A percentile compares a stretch with the other conserved stretches of the same genome.
These are phyloP conservation scores for Cercospora canescens DNA, from an alignment of 2,329 filamentous ascomycete genomes.

Conservation along the genomic window DNA sequence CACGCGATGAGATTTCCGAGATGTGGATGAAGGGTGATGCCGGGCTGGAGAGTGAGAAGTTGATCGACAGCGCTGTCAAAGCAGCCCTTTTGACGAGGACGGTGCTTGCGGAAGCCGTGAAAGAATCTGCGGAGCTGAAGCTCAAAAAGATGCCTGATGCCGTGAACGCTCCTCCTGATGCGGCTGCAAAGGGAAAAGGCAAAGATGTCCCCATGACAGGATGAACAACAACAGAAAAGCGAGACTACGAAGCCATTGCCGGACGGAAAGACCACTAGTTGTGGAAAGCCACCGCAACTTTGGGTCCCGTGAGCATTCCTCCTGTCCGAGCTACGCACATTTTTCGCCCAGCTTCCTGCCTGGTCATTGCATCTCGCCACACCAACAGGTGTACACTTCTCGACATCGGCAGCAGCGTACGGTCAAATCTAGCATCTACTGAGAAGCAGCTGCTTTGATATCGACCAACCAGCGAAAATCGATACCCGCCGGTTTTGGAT, in stretches of 20 bases:
- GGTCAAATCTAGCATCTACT: no score
- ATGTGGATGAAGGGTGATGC: slow-evolving; percentile 84
- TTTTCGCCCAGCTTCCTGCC: no score
- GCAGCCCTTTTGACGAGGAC: slow-evolving; percentile 60
- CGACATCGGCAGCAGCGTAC: no score
- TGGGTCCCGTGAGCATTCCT: no score
- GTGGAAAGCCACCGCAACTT: background rate
- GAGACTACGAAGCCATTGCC: background rate
- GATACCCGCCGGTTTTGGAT: no score
- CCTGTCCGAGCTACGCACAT: no score
- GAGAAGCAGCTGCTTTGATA: no score
- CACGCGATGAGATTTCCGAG: slow-evolving; percentile 87
- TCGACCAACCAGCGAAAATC: no score
- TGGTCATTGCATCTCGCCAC: no score
- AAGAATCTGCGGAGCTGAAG: slow-evolving; percentile 53
- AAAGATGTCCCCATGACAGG: slow-evolving; percentile 33
- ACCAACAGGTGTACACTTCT: no score
- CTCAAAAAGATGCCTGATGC: slow-evolving; percentile 15
- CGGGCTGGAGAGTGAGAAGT: slow-evolving; percentile 49
- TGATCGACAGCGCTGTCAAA: slow-evolving; percentile 65
- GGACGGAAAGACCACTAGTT: background rate
- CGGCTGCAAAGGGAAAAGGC: slow-evolving; percentile 13
- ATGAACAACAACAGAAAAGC: slow-evolving; percentile 17
- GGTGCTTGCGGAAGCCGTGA: slow-evolving; percentile 62
- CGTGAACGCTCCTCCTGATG: slow-evolving; percentile 1